Evolutionary conservation across 306 rosid genomes (phyloP).

Genomic region (Acacia melanoxylon): DNA sequence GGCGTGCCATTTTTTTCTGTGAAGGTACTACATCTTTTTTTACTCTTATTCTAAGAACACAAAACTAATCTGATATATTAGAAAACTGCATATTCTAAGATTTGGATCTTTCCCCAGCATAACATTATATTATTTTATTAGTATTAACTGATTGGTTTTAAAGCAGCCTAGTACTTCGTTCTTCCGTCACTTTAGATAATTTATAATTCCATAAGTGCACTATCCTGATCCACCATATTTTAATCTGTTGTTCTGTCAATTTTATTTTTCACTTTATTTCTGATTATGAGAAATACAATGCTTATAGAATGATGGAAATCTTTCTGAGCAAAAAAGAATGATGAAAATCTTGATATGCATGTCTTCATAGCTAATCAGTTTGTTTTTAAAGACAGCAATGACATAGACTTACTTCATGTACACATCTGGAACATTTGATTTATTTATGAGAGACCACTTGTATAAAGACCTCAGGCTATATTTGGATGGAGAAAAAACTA

Average conservation of each 20-base stretch:
- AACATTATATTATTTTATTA: background rate
- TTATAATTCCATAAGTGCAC: background rate
- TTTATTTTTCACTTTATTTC: background rate
- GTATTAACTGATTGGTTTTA: background rate
- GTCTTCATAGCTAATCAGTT: no score
- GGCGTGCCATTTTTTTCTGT: slow-evolving; percentile 62
- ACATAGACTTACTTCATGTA: background rate
- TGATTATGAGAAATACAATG: background rate
- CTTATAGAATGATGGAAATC: no score
- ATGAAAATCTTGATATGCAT: no score
- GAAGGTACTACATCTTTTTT: slow-evolving; percentile 53
- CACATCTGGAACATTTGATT: slow-evolving; percentile 18
- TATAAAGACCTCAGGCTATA: background rate
- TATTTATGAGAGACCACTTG: background rate
- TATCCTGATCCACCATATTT: background rate
- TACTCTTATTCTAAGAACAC: slow-evolving; percentile 6
- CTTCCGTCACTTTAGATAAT: background rate
- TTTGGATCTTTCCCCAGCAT: background rate
- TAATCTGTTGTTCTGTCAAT: background rate
- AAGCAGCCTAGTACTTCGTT: background rate
- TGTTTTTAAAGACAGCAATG: no score
- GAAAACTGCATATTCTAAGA: background rate
- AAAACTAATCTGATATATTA: background rate
- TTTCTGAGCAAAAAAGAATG: no score
- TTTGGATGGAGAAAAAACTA: no score